phyloP scores from a whole-genome alignment of 805 yeast species.

The Barnettozyma populi region DNA sequence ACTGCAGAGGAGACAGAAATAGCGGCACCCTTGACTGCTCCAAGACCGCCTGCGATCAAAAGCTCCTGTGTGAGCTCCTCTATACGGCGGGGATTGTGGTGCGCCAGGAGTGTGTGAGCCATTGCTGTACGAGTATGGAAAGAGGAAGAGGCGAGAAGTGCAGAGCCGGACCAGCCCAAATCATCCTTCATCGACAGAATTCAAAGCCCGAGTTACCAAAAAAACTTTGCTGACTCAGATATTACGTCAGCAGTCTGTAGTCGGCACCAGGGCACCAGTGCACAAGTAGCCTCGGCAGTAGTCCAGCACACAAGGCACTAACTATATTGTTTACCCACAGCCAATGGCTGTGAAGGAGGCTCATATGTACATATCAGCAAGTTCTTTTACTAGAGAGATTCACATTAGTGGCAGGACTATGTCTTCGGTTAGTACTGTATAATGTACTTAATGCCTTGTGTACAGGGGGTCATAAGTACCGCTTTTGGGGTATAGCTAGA shows the following conservation, averaged over 20 bases:
- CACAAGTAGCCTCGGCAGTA: too few relatives aligned
- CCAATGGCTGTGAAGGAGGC: too few relatives aligned
- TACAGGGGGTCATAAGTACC: too few relatives aligned
- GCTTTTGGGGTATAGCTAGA: too few relatives aligned
- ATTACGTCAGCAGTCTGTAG: neutral
- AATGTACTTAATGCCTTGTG: too few relatives aligned
- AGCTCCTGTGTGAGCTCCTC: conserved; percentile 33
- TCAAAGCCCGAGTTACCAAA: neutral
- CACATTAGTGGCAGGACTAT: too few relatives aligned
- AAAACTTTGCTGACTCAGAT: neutral
- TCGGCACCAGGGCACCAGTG: too few relatives aligned
- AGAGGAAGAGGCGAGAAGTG: neutral
- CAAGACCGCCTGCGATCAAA: conserved; percentile 33
- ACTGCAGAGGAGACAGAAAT: conserved; percentile 32
- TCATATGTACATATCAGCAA: too few relatives aligned
- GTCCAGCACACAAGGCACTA: too few relatives aligned
- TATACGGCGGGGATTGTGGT: conserved; percentile 33
- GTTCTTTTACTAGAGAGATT: too few relatives aligned
- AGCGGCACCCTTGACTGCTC: conserved; percentile 38
- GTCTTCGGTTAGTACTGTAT: too few relatives aligned
- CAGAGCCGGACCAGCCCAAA: neutral
- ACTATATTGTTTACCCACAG: too few relatives aligned
- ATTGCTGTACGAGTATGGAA: neutral
- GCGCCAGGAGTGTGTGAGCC: conserved; percentile 30
- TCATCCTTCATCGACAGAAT: neutral